These are phyloP conservation scores for Knoxdaviesia proteae DNA, from an alignment of 2,329 filamentous ascomycete species.

Conservation along the genomic window DNA sequence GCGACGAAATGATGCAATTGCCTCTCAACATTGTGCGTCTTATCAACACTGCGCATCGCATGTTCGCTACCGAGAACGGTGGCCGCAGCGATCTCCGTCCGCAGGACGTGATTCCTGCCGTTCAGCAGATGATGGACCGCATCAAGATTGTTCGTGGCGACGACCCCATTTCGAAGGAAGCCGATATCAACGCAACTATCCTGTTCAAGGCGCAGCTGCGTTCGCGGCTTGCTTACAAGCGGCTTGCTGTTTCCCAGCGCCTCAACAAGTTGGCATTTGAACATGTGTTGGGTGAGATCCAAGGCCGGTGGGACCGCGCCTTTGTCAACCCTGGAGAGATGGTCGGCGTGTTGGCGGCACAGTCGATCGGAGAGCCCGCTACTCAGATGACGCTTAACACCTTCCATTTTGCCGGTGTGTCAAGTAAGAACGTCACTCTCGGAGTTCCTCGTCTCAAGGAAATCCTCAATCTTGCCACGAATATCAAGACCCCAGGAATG, in stretches of 20 bases:
- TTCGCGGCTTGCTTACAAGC: constrained; percentile 80
- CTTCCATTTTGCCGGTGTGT: constrained; percentile 99
- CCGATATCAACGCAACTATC: constrained; percentile 70
- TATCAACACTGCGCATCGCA: constrained; percentile 71
- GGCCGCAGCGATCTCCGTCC: constrained; percentile 80
- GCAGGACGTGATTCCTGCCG: constrained; percentile 62
- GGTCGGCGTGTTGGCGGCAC: constrained; percentile 92
- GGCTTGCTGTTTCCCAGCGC: constrained; percentile 66
- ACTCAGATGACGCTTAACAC: constrained; percentile 99
- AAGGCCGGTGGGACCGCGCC: constrained; percentile 69
- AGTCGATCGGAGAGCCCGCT: constrained; percentile 95
- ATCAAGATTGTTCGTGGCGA: constrained; percentile 72
- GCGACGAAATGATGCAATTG: constrained; percentile 72
- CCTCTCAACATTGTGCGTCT: constrained; percentile 83
- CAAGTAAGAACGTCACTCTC: constrained; percentile 97
- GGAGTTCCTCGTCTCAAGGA: constrained; percentile 98
- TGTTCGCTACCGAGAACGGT: constrained; percentile 75
- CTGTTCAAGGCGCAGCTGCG: constrained; percentile 84
- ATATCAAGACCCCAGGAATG: constrained; percentile 98
- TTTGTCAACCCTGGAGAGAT: constrained; percentile 89
- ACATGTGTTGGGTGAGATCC: constrained; percentile 76
- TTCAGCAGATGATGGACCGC: constrained; percentile 52
- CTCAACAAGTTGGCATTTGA: constrained; percentile 84
- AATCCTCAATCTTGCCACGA: constrained; percentile 91
- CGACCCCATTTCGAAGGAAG: constrained; percentile 66